phyloP scores from a whole-genome alignment of 2,329 filamentous ascomycete genomes.

The Dactylella cylindrospora region DNA sequence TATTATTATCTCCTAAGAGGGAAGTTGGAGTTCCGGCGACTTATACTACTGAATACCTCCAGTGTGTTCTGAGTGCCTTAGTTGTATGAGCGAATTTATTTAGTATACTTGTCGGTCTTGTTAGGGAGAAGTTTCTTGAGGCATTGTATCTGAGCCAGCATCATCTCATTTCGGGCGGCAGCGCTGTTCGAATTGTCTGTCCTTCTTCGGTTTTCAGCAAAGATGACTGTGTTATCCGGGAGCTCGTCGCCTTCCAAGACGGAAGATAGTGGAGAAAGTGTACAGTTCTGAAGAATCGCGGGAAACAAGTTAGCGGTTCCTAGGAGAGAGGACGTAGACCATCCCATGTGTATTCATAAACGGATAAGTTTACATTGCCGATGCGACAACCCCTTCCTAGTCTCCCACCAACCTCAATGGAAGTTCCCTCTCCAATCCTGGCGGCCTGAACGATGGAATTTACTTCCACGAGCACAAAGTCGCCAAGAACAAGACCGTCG shows the following conservation, averaged over 20 bases:
- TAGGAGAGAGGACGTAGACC: neutral
- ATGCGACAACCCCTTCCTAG: constrained; percentile 64
- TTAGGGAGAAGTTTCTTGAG: constrained; percentile 37
- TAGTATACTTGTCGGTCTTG: constrained; percentile 32
- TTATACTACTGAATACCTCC: too few species aligned
- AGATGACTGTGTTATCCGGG: constrained; percentile 26
- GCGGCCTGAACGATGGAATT: constrained; percentile 62
- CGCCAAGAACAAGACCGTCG: constrained; percentile 58
- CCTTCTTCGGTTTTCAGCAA: constrained; percentile 30
- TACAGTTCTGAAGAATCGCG: constrained; percentile 19
- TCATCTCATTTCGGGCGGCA: constrained; percentile 22
- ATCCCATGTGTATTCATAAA: too few species aligned
- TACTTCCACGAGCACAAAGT: constrained; percentile 65
- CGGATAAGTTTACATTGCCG: constrained; percentile 59
- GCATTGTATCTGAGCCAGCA: constrained; percentile 38
- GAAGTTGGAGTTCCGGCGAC: too few species aligned
- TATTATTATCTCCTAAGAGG: too few species aligned
- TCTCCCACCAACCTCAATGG: constrained; percentile 63
- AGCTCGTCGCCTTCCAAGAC: constrained; percentile 14
- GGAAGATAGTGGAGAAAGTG: constrained; percentile 24
- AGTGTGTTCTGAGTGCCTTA: too few species aligned
- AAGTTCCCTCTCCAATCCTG: constrained; percentile 58
- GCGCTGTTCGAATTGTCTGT: constrained; percentile 22
- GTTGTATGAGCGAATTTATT: too few species aligned
- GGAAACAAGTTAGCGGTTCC: neutral